Evolutionary conservation across 257 asterid species (phyloP), one percentile per base, ranked within the genome.

Genomic region (Hygrophila difformis): DNA sequence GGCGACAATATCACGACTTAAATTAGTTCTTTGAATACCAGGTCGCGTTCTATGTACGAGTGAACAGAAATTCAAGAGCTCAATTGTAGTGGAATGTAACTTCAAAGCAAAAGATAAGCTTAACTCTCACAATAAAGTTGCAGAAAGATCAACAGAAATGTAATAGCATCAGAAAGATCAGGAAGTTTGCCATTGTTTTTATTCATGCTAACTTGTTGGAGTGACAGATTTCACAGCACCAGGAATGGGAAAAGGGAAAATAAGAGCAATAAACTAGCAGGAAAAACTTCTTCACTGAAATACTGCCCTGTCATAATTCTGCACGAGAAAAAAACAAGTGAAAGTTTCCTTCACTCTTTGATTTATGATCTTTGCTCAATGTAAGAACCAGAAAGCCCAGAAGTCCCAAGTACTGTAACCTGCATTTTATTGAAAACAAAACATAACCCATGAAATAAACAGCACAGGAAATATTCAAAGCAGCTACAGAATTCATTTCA

Each of bases 351-450:
- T 18, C 12, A 16, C 45, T 62, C 31, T 29, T 56, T 31, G 41
- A 15, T 18, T 69, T 62, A 86, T 39, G 93, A 82, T 64, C 99
- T 83, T 62, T 86, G 78, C 82, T 86, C 99, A 42, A 91, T 83
- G 34, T 87, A 91, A 51, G 99, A 87, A 55, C 99, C 99, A 47
- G 95, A 82, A 18, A 91, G 77, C 51, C 97, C 97, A 55, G 97
- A 91, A 44, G 99, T 91, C 62, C 94, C 99, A 4, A 86, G 95
- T 59, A 86, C 95, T 0, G 93, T 64, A 45, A 91, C 91, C 99
- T 86, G 85, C 78, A 61, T 44, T 21, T 23, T 1, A 35, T 24
- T 19, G 16, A 28, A 3, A 37, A 19, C 12, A 44, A 44, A 8
- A 41, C 47, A 35, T 9, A 20, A 50, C 49, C 68, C n/a, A 39